These are phyloP conservation scores for Escallonia herrerae DNA, from an alignment of 129 eudicot species.

Conservation along the genomic window DNA sequence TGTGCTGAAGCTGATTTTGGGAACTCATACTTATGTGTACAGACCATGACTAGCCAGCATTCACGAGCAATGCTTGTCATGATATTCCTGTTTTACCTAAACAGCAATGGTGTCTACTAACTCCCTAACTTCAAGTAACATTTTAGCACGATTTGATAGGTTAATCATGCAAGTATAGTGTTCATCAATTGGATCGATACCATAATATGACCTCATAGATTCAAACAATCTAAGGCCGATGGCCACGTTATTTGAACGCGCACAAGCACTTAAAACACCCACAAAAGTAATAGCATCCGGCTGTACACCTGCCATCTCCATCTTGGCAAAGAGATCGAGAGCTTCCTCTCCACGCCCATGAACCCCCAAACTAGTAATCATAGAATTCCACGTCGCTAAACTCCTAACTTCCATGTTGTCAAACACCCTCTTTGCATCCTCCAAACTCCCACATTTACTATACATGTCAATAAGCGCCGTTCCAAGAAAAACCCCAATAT, in stretches of 20 bases:
- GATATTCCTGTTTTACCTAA: background rate
- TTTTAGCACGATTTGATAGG: constrained; percentile 15
- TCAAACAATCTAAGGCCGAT: constrained; percentile 18
- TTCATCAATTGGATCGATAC: constrained; percentile 27
- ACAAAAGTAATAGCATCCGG: constrained; percentile 48
- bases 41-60: too few species aligned
- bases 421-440: constrained; percentile 21
- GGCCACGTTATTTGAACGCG: constrained; percentile 18
- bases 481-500: constrained; percentile 19
- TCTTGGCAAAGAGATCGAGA: constrained; percentile 23
- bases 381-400: constrained; percentile 34
- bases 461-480: constrained; percentile 35
- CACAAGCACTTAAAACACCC: constrained; percentile 40
- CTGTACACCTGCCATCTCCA: constrained; percentile 28
- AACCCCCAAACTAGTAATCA: constrained; percentile 36
- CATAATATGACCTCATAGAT: constrained; percentile 36
- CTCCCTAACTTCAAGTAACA: background rate
- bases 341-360: constrained; percentile 40
- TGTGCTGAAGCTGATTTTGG: too few species aligned
- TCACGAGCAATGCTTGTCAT: background rate
- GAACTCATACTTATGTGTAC: too few species aligned
- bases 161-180: constrained; percentile 26
- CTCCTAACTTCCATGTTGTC: constrained; percentile 22
- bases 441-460: constrained; percentile 36
- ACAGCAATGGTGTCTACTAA: background rate